Evolutionary conservation across 805 yeast species (phyloP).

Genomic region (Suhomyces sp.): DNA sequence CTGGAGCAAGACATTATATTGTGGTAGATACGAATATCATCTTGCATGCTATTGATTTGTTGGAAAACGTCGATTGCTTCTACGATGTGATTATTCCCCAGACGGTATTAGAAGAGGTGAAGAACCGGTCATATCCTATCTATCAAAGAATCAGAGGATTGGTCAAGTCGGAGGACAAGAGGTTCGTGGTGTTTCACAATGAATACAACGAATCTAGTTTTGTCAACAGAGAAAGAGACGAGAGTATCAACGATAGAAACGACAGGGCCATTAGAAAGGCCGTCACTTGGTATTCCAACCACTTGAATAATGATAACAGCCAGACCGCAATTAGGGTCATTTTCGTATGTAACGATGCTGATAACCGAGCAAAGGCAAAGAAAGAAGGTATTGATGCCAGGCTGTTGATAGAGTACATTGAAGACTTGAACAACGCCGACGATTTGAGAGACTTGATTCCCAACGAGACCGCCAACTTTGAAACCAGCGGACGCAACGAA

Average conservation of each 20-base stretch:
- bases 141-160: constrained; percentile 79
- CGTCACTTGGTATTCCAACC: constrained; percentile 68
- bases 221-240: constrained; percentile 58
- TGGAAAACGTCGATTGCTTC: constrained; percentile 74
- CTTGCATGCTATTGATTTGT: constrained; percentile 81
- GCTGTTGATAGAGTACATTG: constrained; percentile 68
- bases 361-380: constrained; percentile 57
- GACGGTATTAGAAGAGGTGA: constrained; percentile 89
- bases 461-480: constrained; percentile 41
- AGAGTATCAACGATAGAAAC: constrained; percentile 82
- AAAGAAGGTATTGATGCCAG: constrained; percentile 52
- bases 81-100: constrained; percentile 94
- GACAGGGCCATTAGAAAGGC: constrained; percentile 84
- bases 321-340: constrained; percentile 44
- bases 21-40: constrained; percentile 87
- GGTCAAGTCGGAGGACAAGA: constrained; percentile 70
- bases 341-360: constrained; percentile 74
- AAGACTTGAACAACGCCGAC: constrained; percentile 64
- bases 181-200: constrained; percentile 90
- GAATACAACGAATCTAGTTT: constrained; percentile 78
- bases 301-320: constrained; percentile 42
- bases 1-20: constrained; percentile 71
- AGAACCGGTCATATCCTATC: constrained; percentile 81
- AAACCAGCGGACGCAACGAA: constrained; percentile 40
- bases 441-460: constrained; percentile 79